Evolutionary conservation across 805 yeast genomes (phyloP), one percentile per base, ranked within the genome.

Genomic region (Zygosaccharomyces bisporus): DNA sequence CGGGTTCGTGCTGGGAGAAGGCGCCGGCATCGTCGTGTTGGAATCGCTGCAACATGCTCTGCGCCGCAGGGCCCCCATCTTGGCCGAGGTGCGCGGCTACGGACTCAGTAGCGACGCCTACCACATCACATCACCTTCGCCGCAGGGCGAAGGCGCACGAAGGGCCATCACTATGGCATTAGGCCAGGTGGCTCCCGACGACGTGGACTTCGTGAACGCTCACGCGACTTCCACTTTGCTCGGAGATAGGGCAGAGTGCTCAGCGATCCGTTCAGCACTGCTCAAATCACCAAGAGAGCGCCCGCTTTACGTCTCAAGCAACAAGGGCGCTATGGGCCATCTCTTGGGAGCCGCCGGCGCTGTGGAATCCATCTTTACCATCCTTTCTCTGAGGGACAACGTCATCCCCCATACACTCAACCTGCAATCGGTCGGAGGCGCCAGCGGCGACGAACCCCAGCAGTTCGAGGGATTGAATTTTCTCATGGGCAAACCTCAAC

Each of bases 301-400:
- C 2, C 49, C 54, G 7, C 51, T 81, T 10, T 70, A 72, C 34
- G 79, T 93, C 1, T 80, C 93, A 1, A 85, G 96, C 2, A 86
- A 89, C 13, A 93, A 93, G 63, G 95, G 97, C 1, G 79, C 96
- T 0, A 84, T 86, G 32, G 99, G 99, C 0, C 99, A 93, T 66
- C 70, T 91, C 16, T 69, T 93, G 21, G 99, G 99, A 1, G 99
- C 96, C 1, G 93, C 99, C 0, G 99, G 99, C 4, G 81, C 96
- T 0, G 87, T 93, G 3, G 99, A 93, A 57, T 79, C 95, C 3
- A 80, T 89, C 1, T 86, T 87, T 62, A 80, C 96, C 0, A 67
- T 88, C 2, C 58, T 82, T 56, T 80, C 96, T 0, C 55, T 91
- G 36, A 61, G 75, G 31, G 61, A 78, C 3, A 72, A 75, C 6